Percentiles rank a stretch among this genome's conserved stretches.
Evolutionary conservation across 352 stramenopile genomes (phyloP).

Genomic region (Pythium volutum): DNA sequence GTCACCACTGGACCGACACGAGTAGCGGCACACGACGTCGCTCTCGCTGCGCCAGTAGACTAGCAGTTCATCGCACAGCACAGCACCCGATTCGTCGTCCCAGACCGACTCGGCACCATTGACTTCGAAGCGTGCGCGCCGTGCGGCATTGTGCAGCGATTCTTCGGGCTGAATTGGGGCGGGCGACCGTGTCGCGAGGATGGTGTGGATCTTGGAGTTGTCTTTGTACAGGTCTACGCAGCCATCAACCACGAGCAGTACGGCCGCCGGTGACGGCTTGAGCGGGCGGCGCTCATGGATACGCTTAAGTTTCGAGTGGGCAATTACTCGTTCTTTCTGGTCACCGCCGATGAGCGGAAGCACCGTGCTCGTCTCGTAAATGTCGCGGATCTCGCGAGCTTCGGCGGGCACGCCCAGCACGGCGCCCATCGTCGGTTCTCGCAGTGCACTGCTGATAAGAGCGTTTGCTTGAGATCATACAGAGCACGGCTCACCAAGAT

Average conservation of each 20-base stretch:
- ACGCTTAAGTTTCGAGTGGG: constrained; percentile 43
- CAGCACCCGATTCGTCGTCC: constrained; percentile 14
- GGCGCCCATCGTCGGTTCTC: constrained; percentile 41
- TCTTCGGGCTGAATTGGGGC: constrained; percentile 13
- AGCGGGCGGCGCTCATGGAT: constrained; percentile 34
- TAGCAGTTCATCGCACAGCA: constrained; percentile 30
- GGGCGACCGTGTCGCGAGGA: constrained; percentile 28
- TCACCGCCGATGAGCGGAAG: constrained; percentile 59
- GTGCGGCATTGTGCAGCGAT: constrained; percentile 17
- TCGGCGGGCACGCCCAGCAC: constrained; percentile 43
- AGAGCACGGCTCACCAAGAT: background rate
- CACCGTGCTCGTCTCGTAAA: constrained; percentile 62
- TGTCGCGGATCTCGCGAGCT: constrained; percentile 33
- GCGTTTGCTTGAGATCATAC: constrained; percentile 3
- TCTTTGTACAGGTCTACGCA: constrained; percentile 48
- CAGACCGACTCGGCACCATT: constrained; percentile 18
- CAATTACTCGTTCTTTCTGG: constrained; percentile 44
- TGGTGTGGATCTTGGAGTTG: constrained; percentile 38
- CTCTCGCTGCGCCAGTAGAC: constrained; percentile 59
- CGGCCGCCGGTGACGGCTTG: constrained; percentile 29
- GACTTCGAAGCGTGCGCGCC: constrained; percentile 14
- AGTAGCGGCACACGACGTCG: constrained; percentile 66
- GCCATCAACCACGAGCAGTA: constrained; percentile 57
- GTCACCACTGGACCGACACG: constrained; percentile 46
- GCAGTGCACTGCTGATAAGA: background rate